These are phyloP conservation scores for Microcos paniculata DNA, from an alignment of 345 rosid genomes.

Conservation along the genomic window DNA sequence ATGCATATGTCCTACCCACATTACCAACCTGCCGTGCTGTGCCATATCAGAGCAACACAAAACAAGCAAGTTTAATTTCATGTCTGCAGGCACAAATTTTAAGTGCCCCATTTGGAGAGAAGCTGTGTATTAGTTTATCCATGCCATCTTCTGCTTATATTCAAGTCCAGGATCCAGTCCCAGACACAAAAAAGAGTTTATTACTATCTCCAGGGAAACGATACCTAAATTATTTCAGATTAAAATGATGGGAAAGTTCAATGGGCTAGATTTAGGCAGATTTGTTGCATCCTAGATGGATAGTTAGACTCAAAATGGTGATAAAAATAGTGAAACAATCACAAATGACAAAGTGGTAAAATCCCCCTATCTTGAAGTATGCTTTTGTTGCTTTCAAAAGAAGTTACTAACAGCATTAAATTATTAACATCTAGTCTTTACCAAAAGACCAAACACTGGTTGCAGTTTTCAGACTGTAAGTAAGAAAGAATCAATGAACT, in stretches of 20 bases:
- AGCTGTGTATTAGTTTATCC: not conserved
- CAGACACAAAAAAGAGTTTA: not conserved
- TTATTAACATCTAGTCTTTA: not conserved
- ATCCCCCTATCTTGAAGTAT: not conserved
- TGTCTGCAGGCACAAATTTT: not conserved
- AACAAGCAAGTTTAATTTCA: not conserved
- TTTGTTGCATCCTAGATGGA: not conserved
- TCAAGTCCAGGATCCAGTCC: not conserved
- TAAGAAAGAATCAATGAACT: not conserved
- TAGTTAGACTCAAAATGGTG: slow-evolving; percentile 1
- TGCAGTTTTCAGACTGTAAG: not conserved
- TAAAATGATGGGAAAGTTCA: not conserved
- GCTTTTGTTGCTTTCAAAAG: not conserved
- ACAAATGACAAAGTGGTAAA: not conserved
- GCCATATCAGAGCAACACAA: not conserved
- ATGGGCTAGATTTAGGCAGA: not conserved
- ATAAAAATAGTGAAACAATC: not conserved
- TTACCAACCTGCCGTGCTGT: not conserved
- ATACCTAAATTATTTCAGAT: not conserved
- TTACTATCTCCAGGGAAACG: not conserved
- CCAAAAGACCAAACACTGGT: slow-evolving; percentile 8
- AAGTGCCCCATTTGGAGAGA: not conserved
- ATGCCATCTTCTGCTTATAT: not conserved
- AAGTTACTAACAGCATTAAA: too few relatives aligned
- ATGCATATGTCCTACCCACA: not conserved